These are phyloP conservation scores for Arthrobotrys conoides DNA, from an alignment of 2,329 filamentous ascomycete species.

Conservation along the genomic window DNA sequence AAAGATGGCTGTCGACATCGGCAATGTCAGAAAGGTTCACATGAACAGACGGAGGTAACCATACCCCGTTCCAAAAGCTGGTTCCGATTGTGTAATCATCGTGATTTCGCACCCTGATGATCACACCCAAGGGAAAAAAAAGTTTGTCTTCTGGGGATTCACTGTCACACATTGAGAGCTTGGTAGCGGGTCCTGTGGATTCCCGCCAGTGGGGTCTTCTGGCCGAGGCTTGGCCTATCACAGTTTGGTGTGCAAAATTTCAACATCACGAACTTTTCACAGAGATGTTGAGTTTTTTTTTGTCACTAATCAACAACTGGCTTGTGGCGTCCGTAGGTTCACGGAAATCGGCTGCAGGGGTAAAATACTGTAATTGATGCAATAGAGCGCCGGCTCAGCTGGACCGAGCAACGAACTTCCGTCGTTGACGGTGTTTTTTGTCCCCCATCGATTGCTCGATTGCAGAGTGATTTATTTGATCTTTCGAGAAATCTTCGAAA, in stretches of 20 bases:
- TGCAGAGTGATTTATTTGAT: not conserved
- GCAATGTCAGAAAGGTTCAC: slow-evolving; percentile 15
- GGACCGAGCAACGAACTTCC: slow-evolving; percentile 14
- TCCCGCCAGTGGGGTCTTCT: slow-evolving; percentile 30
- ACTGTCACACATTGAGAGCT: slow-evolving; percentile 14
- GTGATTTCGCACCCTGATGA: slow-evolving; percentile 26
- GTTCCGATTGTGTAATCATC: slow-evolving; percentile 13
- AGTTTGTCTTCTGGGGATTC: slow-evolving; percentile 7
- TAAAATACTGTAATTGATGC: slow-evolving; percentile 16
- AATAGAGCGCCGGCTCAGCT: slow-evolving; percentile 12
- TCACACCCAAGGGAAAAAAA: slow-evolving; percentile 20
- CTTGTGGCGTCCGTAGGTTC: slow-evolving; percentile 15
- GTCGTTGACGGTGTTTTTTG: not conserved
- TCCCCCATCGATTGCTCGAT: not conserved
- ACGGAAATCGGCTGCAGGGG: slow-evolving; percentile 52
- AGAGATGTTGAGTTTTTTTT: not conserved
- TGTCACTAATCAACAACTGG: slow-evolving; percentile 31
- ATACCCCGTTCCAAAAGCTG: slow-evolving; percentile 1
- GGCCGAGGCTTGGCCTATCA: slow-evolving; percentile 38
- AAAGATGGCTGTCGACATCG: slow-evolving; percentile 29
- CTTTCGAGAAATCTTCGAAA: slow-evolving; percentile 1
- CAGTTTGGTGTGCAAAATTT: slow-evolving; percentile 18
- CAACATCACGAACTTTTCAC: slow-evolving; percentile 25
- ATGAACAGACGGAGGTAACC: slow-evolving; percentile 31
- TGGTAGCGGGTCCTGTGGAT: slow-evolving; percentile 21